These are phyloP conservation scores for Colletotrichum tamarilloi DNA, from an alignment of 2,329 filamentous ascomycete genomes.

Conservation along the genomic window DNA sequence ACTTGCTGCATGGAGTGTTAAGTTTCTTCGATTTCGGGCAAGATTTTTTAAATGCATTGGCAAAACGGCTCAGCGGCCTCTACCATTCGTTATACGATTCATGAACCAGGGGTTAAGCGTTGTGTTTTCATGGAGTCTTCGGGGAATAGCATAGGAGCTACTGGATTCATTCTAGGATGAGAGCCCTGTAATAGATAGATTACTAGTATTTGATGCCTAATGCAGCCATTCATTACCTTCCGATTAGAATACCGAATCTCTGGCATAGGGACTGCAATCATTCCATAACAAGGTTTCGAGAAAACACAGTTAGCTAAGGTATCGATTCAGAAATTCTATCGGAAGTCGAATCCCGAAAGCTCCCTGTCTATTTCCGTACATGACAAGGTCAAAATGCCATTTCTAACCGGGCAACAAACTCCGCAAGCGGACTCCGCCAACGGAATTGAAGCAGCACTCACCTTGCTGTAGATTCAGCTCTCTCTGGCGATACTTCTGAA, in stretches of 20 bases:
- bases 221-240: neutral
- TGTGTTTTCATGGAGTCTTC: neutral
- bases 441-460: too few relatives aligned
- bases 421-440: neutral
- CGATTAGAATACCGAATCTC: accelerated
- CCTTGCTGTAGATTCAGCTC: too few relatives aligned
- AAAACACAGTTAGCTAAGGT: neutral
- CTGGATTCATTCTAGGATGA: neutral
- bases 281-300: neutral
- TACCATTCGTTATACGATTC: neutral
- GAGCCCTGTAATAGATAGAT: neutral
- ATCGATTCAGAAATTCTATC: neutral
- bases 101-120: neutral
- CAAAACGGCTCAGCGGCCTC: neutral
- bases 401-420: neutral
- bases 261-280: too few relatives aligned
- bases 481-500: too few relatives aligned
- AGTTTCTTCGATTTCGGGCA: neutral
- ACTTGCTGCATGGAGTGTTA: neutral
- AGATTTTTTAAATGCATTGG: neutral
- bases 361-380: neutral
- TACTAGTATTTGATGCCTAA: neutral
- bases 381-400: neutral
- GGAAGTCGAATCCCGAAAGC: neutral
- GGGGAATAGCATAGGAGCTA: neutral